Evolutionary conservation across 2,329 filamentous ascomycete species (phyloP), one percentile per base, ranked within the genome.

Genomic region (Scytalidium lignicola): DNA sequence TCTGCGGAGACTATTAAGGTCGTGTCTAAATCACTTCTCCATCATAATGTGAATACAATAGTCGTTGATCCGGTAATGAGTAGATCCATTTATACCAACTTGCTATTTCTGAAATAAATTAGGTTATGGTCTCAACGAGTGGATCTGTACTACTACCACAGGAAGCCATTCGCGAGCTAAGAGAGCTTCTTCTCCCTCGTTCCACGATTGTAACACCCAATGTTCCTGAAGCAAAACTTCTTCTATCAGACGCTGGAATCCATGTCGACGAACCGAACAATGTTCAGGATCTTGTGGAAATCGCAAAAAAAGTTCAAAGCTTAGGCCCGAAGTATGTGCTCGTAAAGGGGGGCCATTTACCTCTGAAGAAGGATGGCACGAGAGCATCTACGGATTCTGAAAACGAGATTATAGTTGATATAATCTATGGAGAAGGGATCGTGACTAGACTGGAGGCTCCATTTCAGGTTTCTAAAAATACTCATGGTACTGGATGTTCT

Each of bases 61-160:
- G 84, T 93, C 26, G 70, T 93, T 48, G 89, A 95, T 67, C 88
- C 89, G 47, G 88, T 90, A 28, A 79, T 54, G 71, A 37, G 21
- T 9, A 45, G 15, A 17, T 17, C 48, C 21, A 32, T 37, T 5
- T 37, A 8, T 17, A 15, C 10, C 7, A 32, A 5, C 17, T 41
- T 37, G 7, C 51, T 44, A 20, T 43, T 48, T 23, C 29, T 45
- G 51, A 49, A 9, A 7, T 9, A n/a, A 37, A n/a, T 49, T 57
- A 93, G 89, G 91, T 97, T 50, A 96, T 97, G 90, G 81, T 96
- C 9, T 86, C 88, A 22, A 92, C 88, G 1, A 88, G 83, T n/a
- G 88, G 88, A 20, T 79, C 85, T 8, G 72, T 80, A 53, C 74
- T 93, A 1, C 75, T 92, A 17, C 82, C 84, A 1, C 65, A 76